Evolutionary conservation across 129 eudicot species (phyloP), one percentile per base, ranked within the genome.

Genomic region (Centella asiatica): DNA sequence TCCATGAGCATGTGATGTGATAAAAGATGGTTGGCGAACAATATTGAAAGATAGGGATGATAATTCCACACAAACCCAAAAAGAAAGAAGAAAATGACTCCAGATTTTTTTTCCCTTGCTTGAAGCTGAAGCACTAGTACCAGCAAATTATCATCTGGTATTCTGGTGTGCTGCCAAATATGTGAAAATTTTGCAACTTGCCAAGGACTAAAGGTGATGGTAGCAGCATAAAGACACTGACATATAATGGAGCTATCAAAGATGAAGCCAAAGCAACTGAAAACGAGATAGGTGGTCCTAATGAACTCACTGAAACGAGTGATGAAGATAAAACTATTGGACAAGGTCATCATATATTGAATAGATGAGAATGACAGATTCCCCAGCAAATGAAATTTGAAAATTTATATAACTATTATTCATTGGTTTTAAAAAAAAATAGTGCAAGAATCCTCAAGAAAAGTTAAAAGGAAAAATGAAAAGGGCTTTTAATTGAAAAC

Each of bases 211-310:
- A n/a, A 47, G 36, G 24, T 42, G 4, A 20, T 18, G 57, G 19
- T 2, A 50, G 10, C 10, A 22, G 50, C 48, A 36, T 37, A 48
- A 7, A 18, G 60, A 70, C 59, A 60, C 33, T 44, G 61, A 31
- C 8, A n/a, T 26, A 53, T 22, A 47, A 42, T 40, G 53, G 26
- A 72, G 26, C 33, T 28, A 55, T 47, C 44, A 72, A 57, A 76
- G 68, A 62, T 69, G 73, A 50, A 74, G 48, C 70, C 52, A 67
- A 64, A 65, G 15, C 28, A 65, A 32, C 12, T 13, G 57, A 36
- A 24, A 52, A 33, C 42, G 66, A 68, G 69, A 59, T 33, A 44
- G 57, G 76, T 74, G 80, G 77, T 78, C 76, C 80, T 46, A 52
- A 33, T 44, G 4, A 31, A 44, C 69, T 49, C 62, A 72, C 51